phyloP scores from a whole-genome alignment of 2,329 filamentous ascomycete genomes.

The Aspergillus glaucus region DNA sequence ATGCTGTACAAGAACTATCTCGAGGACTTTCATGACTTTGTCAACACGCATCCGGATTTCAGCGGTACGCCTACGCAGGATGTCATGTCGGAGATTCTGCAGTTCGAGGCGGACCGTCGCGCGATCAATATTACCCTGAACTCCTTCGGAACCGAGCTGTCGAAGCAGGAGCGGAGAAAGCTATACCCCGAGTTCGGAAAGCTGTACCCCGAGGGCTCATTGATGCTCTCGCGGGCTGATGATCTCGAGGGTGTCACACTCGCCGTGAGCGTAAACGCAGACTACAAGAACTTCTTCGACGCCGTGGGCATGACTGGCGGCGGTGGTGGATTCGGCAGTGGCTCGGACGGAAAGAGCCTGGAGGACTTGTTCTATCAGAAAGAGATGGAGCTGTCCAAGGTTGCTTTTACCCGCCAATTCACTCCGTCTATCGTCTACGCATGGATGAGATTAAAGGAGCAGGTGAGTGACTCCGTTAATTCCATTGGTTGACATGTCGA shows the following conservation, averaged over 20 bases:
- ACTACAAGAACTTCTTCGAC: constrained; percentile 96
- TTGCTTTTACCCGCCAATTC: constrained; percentile 92
- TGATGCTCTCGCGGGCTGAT: constrained; percentile 92
- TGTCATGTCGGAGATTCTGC: constrained; percentile 90
- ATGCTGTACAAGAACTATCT: constrained; percentile 99
- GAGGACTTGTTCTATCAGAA: constrained; percentile 99
- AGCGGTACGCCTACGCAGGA: constrained; percentile 82
- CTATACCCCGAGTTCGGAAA: constrained; percentile 88
- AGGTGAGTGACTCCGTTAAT: constrained; percentile 54
- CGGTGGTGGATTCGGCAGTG: constrained; percentile 70
- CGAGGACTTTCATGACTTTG: constrained; percentile 93
- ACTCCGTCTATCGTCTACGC: constrained; percentile 92
- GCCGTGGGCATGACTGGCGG: constrained; percentile 73
- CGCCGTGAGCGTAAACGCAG: constrained; percentile 83
- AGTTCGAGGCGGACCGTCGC: constrained; percentile 93
- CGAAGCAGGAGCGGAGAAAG: constrained; percentile 90
- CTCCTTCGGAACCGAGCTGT: constrained; percentile 93
- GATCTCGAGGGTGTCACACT: constrained; percentile 90
- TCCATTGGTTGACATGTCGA: neutral
- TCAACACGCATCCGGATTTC: constrained; percentile 83
- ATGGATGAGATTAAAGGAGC: constrained; percentile 95
- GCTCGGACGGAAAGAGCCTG: constrained; percentile 76
- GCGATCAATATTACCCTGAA: constrained; percentile 99
- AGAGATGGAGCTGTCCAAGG: constrained; percentile 97
- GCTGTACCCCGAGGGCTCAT: constrained; percentile 85